Conservation (phyloP, 2,329 filamentous ascomycete genomes). For the Cercospora sp. region DNA sequence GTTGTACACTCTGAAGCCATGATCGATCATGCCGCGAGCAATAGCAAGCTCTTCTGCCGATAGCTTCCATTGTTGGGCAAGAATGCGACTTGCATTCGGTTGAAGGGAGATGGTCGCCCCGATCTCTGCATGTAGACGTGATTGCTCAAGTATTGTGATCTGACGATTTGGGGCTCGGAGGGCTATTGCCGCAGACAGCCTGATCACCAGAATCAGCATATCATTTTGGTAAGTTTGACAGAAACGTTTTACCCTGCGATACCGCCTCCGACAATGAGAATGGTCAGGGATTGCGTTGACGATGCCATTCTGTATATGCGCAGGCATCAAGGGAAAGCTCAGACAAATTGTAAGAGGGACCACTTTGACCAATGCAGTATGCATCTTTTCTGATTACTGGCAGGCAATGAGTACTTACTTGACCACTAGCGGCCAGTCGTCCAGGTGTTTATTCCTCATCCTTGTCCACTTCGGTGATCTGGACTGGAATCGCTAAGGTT, state of each 20-base stretch:
- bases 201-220: slow-evolving; percentile 14
- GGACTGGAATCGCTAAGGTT: not conserved
- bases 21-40: slow-evolving; percentile 40
- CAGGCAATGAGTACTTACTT: not conserved
- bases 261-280: slow-evolving; percentile 39
- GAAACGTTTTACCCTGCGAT: not conserved
- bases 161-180: slow-evolving; percentile 39
- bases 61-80: slow-evolving; percentile 37
- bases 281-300: slow-evolving; percentile 33
- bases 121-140: slow-evolving; percentile 38
- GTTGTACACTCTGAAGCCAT: slow-evolving; percentile 42
- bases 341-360: slow-evolving; percentile 12
- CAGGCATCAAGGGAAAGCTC: slow-evolving; percentile 13
- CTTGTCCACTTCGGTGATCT: not conserved
- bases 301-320: slow-evolving; percentile 25
- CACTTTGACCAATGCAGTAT: slow-evolving; percentile 2
- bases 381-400: not conserved
- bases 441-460: not conserved
- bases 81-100: slow-evolving; percentile 44
- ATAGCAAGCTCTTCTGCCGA: slow-evolving; percentile 30
- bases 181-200: slow-evolving; percentile 39
- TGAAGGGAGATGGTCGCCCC: slow-evolving; percentile 47
- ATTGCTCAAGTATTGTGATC: slow-evolving; percentile 40
- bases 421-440: not conserved
- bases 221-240: not conserved